phyloP scores from a whole-genome alignment of 257 asterid species.

The Penstemon davidsonii region DNA sequence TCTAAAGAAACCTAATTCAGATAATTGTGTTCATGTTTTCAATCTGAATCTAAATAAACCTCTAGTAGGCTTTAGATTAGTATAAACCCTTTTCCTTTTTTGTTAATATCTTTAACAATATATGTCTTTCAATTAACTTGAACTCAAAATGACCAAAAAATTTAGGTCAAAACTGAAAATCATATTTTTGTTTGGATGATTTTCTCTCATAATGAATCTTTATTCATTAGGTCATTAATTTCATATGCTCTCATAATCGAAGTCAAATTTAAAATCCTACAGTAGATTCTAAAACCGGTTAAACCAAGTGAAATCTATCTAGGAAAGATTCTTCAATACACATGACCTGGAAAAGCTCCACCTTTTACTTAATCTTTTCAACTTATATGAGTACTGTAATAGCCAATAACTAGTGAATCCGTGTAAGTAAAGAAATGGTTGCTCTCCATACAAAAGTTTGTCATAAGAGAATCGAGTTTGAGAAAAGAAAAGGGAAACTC shows the following conservation, averaged over 20 bases:
- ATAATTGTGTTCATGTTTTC: constrained; percentile 2
- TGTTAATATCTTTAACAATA: too few species aligned
- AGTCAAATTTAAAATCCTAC: constrained; percentile 1
- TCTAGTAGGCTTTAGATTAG: too few species aligned
- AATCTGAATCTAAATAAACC: neutral
- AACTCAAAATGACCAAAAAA: too few species aligned
- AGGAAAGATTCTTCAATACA: constrained; percentile 9
- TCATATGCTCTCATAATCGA: too few species aligned
- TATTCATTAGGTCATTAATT: too few species aligned
- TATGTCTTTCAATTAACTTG: neutral
- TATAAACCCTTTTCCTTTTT: too few species aligned
- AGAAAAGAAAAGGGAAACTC: constrained; percentile 14
- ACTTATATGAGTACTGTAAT: neutral
- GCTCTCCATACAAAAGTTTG: neutral
- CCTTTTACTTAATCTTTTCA: neutral
- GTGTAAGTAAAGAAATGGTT: neutral
- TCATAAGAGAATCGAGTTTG: constrained; percentile 8
- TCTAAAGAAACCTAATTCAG: neutral
- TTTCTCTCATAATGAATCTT: too few species aligned
- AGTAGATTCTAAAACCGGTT: neutral
- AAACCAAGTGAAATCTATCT: constrained; percentile 2
- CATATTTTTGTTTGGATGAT: too few species aligned
- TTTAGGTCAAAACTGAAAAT: too few species aligned
- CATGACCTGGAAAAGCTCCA: constrained; percentile 6
- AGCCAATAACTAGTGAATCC: constrained; percentile 1